Base-by-base conservation (phyloP, 1,284 basidiomycete species). In the Leccinum fallax region DNA sequence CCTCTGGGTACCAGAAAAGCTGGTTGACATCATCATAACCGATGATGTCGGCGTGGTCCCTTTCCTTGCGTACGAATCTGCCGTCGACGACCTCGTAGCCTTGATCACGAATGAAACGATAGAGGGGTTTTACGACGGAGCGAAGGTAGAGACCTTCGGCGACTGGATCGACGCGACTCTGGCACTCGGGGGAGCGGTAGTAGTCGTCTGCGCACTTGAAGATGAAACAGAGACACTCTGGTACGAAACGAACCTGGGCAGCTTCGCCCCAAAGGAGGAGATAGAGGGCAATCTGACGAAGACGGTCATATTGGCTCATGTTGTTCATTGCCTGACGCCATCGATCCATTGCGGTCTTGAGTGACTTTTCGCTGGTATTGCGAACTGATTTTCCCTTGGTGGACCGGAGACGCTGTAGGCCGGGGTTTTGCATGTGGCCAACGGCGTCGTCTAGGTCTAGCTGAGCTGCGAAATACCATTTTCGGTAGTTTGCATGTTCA, bases 201-300 rank as follows among this genome's bases (percentile, higher is more conserved):
- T 98, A 99, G 79, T 99, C 97, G 76, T 99, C 97, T 26, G 97
- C 97, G 74, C 97, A 99, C 81, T 99, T 98, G 92, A 99, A 99
- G 79, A 99, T 97, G 85, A 98, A 99, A 79, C 95, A 98, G 59
- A 98, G 79, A 72, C 94, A 97, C 77, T 99, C 97, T 26, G 97
- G 97, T 49, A 95, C 87, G 78, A 98, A 99, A n/a, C 97, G 92
- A 56, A 99, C 94, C 74, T 98, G 95, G 10, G 97, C 97, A 0
- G 94, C 97, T 77, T 99, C 97, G 66, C 97, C 97, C 97, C 97
- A 99, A 69, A 94, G 94, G 46, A 99, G 85, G 38, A 99, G 85
- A 77, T 93, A 99, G 4, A 99, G 86, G 1, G 97, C 97, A 66
- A 99, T 90, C 78, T 99, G 97, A 43, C 97, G 88, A 58, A 98